These are phyloP conservation scores for Coelastrella sp. DNA, from an alignment of 139 green algal species.

Conservation along the genomic window DNA sequence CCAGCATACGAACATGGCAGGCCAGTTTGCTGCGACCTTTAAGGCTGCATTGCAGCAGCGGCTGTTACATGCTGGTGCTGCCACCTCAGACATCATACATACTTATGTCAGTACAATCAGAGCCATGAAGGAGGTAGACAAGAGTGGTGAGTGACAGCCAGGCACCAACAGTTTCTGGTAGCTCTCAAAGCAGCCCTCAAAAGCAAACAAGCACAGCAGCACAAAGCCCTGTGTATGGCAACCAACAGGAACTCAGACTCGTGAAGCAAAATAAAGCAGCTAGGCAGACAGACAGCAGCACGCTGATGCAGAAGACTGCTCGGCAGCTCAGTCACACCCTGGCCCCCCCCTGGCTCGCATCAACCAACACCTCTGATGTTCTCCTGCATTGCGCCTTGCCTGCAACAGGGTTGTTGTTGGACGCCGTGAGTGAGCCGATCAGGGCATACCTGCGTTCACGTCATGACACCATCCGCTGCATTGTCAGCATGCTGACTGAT, in stretches of 20 bases:
- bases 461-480: constrained; percentile 91
- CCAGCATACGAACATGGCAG: constrained; percentile 52
- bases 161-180: background rate
- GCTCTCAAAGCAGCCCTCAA: background rate
- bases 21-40: constrained; percentile 62
- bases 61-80: constrained; percentile 91
- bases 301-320: too few species aligned
- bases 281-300: too few species aligned
- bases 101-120: constrained; percentile 92
- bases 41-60: constrained; percentile 55
- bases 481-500: constrained; percentile 94
- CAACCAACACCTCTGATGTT: background rate
- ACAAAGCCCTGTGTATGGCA: background rate
- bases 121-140: constrained; percentile 74
- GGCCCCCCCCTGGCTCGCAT: too few species aligned
- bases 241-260: background rate
- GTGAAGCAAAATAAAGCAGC: too few species aligned
- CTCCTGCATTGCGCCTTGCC: background rate
- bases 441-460: constrained; percentile 81
- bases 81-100: constrained; percentile 90
- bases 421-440: constrained; percentile 81
- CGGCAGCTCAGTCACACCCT: too few species aligned
- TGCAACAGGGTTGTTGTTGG: constrained; percentile 79
- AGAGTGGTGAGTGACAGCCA: constrained; percentile 35
- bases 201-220: too few species aligned